These are phyloP conservation scores for Scheffersomyces insectosa DNA, from an alignment of 1,139 yeast genomes.

Conservation along the genomic window DNA sequence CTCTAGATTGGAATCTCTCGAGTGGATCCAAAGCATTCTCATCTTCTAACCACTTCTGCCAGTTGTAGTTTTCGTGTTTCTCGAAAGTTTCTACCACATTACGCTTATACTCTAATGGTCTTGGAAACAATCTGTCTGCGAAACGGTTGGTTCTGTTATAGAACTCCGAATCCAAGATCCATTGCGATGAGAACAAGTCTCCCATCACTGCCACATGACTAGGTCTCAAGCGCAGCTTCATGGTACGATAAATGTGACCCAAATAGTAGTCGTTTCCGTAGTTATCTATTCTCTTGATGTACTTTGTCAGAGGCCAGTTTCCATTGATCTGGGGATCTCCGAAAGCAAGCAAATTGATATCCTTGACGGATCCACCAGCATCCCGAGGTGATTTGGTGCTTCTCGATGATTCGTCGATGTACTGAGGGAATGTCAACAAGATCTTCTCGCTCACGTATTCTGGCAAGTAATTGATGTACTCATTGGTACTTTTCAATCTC, in stretches of 20 bases:
- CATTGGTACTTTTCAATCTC: constrained; percentile 12
- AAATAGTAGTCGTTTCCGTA: constrained; percentile 85
- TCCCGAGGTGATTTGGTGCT: constrained; percentile 8
- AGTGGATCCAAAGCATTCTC: constrained; percentile 41
- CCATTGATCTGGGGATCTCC: constrained; percentile 99
- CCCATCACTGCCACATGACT: constrained; percentile 89
- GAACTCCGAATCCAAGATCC: constrained; percentile 89
- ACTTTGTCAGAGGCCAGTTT: constrained; percentile 69
- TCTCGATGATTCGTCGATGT: constrained; percentile 14
- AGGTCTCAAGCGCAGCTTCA: constrained; percentile 67
- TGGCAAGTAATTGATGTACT: constrained; percentile 22
- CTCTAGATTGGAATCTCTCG: constrained; percentile 49
- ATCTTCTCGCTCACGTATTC: constrained; percentile 13
- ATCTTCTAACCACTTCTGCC: constrained; percentile 47
- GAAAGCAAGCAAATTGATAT: constrained; percentile 70
- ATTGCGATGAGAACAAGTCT: constrained; percentile 90
- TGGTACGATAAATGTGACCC: constrained; percentile 74
- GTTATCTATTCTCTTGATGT: constrained; percentile 75
- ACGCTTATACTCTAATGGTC: constrained; percentile 50
- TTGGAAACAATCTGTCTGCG: constrained; percentile 61
- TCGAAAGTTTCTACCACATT: constrained; percentile 48
- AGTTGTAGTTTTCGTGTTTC: constrained; percentile 53
- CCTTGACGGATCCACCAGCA: constrained; percentile 28
- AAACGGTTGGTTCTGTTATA: constrained; percentile 74
- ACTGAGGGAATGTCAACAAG: constrained; percentile 32